A percentile compares a stretch with the other conserved stretches of the same genome.
Evolutionary conservation across 1,284 basidiomycete species (phyloP).

Genomic region (Trichosporon ovoides): DNA sequence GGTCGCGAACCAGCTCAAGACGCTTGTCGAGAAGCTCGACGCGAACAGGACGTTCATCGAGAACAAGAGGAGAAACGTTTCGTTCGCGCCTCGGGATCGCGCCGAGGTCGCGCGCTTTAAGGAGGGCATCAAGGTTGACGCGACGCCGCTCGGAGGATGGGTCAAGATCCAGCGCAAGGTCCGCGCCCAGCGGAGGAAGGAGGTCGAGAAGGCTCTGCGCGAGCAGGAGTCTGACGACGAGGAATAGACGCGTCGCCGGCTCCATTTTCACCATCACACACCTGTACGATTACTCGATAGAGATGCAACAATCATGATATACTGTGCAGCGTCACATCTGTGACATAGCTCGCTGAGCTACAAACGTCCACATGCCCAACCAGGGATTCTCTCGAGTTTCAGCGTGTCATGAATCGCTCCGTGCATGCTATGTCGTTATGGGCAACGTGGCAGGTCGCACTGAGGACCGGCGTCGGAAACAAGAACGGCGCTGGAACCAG

Average conservation of each 20-base stretch:
- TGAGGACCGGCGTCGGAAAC: too few species aligned
- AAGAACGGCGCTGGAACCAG: too few species aligned
- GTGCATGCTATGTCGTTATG: too few species aligned
- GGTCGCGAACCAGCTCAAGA: slow-evolving; percentile 57
- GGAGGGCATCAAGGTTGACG: slow-evolving; percentile 57
- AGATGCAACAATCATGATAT: background rate
- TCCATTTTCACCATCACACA: background rate
- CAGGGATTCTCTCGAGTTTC: too few species aligned
- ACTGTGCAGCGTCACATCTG: too few species aligned
- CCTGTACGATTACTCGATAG: slow-evolving; percentile 2
- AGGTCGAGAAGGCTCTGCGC: slow-evolving; percentile 55
- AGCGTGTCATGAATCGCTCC: too few species aligned
- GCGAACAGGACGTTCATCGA: slow-evolving; percentile 74
- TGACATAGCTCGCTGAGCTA: too few species aligned
- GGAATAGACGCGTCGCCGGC: slow-evolving; percentile 3
- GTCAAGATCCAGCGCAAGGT: slow-evolving; percentile 73
- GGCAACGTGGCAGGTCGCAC: too few species aligned
- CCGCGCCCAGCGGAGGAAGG: slow-evolving; percentile 63
- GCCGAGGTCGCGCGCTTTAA: slow-evolving; percentile 70
- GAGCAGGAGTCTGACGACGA: slow-evolving; percentile 25
- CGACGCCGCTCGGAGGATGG: slow-evolving; percentile 72
- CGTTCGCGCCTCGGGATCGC: slow-evolving; percentile 64
- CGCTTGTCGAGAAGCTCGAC: slow-evolving; percentile 75
- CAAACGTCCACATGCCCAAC: too few species aligned
- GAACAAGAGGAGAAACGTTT: slow-evolving; percentile 60